Conservation (phyloP, 192 early-diverging fungal genomes). For the Linnemannia hyalina region DNA sequence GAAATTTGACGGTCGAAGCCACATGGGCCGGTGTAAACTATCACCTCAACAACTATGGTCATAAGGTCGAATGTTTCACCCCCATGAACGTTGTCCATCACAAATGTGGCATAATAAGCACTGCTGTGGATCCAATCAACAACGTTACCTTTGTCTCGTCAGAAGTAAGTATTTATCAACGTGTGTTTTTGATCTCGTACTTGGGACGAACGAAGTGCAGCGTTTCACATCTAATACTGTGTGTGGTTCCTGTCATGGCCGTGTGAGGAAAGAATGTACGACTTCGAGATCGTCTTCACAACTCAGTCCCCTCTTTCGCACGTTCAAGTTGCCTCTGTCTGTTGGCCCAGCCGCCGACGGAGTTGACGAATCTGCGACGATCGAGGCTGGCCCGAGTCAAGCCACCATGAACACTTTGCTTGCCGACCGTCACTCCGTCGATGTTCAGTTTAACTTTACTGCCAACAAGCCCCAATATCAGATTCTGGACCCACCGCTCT, state of each 20-base stretch:
- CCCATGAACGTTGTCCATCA: neutral
- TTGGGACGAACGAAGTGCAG: too few relatives aligned
- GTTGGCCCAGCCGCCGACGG: neutral
- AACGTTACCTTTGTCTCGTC: too few relatives aligned
- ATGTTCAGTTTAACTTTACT: conserved; percentile 14
- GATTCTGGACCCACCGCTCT: conserved; percentile 16
- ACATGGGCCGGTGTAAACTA: too few relatives aligned
- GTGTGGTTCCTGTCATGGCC: neutral
- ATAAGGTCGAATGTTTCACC: neutral
- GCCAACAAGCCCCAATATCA: conserved; percentile 1
- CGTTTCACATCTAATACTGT: too few relatives aligned
- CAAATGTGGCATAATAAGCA: neutral
- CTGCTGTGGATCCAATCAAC: too few relatives aligned
- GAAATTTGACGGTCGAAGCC: too few relatives aligned
- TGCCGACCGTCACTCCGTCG: conserved; percentile 7
- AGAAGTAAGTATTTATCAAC: too few relatives aligned
- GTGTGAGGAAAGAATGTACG: neutral
- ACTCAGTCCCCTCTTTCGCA: neutral
- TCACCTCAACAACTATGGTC: too few relatives aligned
- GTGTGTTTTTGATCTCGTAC: too few relatives aligned
- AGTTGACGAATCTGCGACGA: neutral
- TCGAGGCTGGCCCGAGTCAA: too few relatives aligned
- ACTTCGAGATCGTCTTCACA: neutral
- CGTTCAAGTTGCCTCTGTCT: neutral
- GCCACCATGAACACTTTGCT: conserved; percentile 6